phyloP scores from a whole-genome alignment of 495 filamentous ascomycete genomes.

The Choiromyces venosus region DNA sequence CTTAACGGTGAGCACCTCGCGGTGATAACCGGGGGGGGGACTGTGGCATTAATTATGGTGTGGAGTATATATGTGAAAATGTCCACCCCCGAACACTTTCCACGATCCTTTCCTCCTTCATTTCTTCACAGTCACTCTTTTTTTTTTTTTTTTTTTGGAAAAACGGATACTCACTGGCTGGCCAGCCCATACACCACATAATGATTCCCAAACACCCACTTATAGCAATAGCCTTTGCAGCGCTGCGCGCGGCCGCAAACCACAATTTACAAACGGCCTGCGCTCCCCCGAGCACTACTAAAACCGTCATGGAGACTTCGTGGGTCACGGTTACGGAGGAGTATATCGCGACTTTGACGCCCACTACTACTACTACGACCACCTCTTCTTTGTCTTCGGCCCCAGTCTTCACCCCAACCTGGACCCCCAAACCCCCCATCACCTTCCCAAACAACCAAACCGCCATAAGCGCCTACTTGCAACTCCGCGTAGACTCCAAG shows the following conservation, averaged over 20 bases:
- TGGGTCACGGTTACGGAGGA: not conserved
- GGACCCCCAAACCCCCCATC: slow-evolving; percentile 7
- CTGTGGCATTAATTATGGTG: not conserved
- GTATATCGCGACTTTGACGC: not conserved
- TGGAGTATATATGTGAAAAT: not conserved
- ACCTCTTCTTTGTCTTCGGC: not conserved
- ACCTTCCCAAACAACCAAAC: slow-evolving; percentile 12
- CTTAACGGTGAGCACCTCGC: not conserved
- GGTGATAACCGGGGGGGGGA: not conserved
- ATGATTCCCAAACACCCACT: not conserved
- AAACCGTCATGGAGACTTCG: not conserved
- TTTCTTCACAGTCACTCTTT: not conserved
- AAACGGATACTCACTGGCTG: not conserved
- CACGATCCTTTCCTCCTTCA: not conserved
- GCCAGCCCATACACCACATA: not conserved
- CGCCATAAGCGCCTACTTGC: slow-evolving; percentile 16
- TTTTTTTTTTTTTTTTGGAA: no score
- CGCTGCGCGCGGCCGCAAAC: not conserved
- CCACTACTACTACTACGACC: not conserved
- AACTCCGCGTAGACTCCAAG: slow-evolving; percentile 7
- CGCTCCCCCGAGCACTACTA: not conserved
- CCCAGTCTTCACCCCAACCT: not conserved
- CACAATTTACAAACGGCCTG: not conserved
- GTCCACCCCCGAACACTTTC: not conserved
- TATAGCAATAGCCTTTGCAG: not conserved